Base-by-base conservation (phyloP, 805 yeast species). In the Grigorovia humatica region DNA sequence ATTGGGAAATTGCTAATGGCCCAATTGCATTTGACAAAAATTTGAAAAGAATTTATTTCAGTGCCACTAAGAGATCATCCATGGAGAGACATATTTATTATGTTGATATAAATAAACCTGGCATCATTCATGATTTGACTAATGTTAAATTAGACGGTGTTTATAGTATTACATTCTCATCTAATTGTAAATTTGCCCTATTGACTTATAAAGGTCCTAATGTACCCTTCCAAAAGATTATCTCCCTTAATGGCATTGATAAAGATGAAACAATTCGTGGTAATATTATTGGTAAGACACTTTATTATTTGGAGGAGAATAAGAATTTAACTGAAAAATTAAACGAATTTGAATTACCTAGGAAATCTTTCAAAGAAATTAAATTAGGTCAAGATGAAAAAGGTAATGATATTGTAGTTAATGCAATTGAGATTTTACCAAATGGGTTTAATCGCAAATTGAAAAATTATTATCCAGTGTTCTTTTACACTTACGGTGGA, bases 401-500 rank as follows among this genome's bases (percentile, higher is more conserved):
- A 4, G 71, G 75, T 1, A 70, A 73, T 5, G 76, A 70, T 1
- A 68, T 78, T 30, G 57, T 65, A 4, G 85, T 79, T 15, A 87
- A 90, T 67, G 78, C 80, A 30, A 75, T 80, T 53, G 96, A 90
- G 66, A 83, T 88, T 5, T 71, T 82, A 45, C 98, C 98, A 1
- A 76, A 82, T 44, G 70, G 75, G 56, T 93, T 93, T 64, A 77
- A 86, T 59, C 71, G 74, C 12, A 60, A 69, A 9, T 57, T 59
- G 40, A 61, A 57, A 18, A 71, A 74, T 59, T 74, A 82, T 64
- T 89, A 91, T 65, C 98, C 98, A 0, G 81, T 93, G 0, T 73
- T 93, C 53, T 91, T 93, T 65, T 89, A 77, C 64, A 89, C 89
- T 4, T 93, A 93, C 63, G 97, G 96, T 20, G 99, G 99, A 0